Conservation (phyloP, 1,284 basidiomycete species). For the Pseudozyma hubeiensis region DNA sequence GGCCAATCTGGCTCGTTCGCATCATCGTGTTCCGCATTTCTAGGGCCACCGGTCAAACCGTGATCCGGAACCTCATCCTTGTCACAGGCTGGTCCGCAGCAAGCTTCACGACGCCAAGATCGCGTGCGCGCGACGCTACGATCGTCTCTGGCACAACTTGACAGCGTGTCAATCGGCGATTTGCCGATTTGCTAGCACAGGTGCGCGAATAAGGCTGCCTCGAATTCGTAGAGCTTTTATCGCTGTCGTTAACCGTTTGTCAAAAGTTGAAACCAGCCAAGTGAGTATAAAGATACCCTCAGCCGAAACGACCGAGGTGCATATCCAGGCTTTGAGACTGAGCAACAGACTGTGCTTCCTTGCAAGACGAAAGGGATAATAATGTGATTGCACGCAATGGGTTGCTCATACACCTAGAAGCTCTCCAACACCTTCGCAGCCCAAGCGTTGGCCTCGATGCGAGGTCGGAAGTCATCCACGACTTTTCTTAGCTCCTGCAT, state of each 20-base stretch:
- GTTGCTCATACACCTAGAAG: constrained; percentile 42
- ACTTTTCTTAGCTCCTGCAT: constrained; percentile 77
- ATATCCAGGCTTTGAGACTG: too few relatives aligned
- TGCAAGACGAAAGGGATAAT: too few relatives aligned
- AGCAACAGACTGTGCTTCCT: too few relatives aligned
- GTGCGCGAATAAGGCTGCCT: too few relatives aligned
- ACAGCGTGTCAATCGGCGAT: background rate
- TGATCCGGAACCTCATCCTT: background rate
- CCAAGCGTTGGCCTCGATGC: constrained; percentile 83
- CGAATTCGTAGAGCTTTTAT: too few relatives aligned
- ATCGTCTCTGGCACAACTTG: constrained; percentile 1
- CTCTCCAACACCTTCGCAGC: constrained; percentile 74
- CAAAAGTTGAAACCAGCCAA: too few relatives aligned
- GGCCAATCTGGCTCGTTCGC: background rate
- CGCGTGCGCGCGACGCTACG: background rate
- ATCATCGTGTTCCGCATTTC: background rate
- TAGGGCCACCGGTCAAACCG: background rate
- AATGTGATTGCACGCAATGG: too few relatives aligned
- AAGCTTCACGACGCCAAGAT: background rate
- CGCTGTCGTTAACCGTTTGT: too few relatives aligned
- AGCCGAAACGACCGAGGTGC: too few relatives aligned
- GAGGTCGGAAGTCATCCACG: constrained; percentile 77
- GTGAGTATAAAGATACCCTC: too few relatives aligned
- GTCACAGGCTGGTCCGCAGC: background rate
- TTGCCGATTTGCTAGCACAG: too few relatives aligned